A percentile compares a stretch with the other conserved stretches of the same genome.
phyloP scores from a whole-genome alignment of 2,329 filamentous ascomycete species.

The Pseudogymnoascus sp. region DNA sequence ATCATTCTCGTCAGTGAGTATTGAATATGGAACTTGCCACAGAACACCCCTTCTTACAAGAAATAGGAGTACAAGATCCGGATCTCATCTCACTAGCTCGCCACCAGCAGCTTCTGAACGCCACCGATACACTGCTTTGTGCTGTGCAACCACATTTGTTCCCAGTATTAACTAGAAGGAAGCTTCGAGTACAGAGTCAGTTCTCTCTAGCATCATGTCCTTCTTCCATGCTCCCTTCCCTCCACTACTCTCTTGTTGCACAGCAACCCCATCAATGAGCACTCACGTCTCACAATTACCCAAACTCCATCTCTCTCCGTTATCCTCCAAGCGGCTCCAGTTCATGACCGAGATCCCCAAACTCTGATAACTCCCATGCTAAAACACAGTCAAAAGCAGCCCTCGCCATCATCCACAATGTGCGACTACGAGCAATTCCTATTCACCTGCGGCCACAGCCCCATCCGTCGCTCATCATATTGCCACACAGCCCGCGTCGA shows the following conservation, averaged over 20 bases:
- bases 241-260: background rate
- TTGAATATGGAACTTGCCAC: background rate
- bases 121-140: background rate
- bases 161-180: background rate
- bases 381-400: background rate
- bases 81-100: background rate
- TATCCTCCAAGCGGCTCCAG: background rate
- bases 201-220: background rate
- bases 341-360: background rate
- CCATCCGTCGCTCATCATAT: slow-evolving; percentile 54
- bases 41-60: background rate
- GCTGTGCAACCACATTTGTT: background rate
- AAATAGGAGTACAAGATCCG: slow-evolving; percentile 2
- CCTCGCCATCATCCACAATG: slow-evolving; percentile 38
- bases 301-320: background rate
- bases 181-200: slow-evolving; percentile 1
- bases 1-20: background rate
- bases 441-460: slow-evolving; percentile 57
- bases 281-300: background rate
- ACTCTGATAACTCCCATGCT: background rate
- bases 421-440: slow-evolving; percentile 65
- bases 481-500: slow-evolving; percentile 72
- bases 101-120: background rate
- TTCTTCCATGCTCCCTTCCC: background rate
- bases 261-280: background rate